Percentiles rank a stretch among this genome's conserved stretches.
phyloP scores from a whole-genome alignment of 2,329 filamentous ascomycete species.

The Shiraia bambusicola region DNA sequence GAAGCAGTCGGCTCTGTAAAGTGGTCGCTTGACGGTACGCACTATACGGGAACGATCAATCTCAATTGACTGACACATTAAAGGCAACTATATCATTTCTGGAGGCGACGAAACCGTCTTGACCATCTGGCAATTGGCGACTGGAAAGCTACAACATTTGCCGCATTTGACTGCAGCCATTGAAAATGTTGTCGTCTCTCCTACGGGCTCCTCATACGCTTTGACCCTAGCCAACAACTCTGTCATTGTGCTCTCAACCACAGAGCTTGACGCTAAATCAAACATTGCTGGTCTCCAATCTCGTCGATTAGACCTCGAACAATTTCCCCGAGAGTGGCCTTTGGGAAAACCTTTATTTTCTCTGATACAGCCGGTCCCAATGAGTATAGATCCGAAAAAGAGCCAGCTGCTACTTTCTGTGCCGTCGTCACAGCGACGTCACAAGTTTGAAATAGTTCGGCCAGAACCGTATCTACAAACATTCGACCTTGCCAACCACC shows the following conservation, averaged over 20 bases:
- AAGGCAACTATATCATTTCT: slow-evolving; percentile 90
- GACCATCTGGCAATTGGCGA: slow-evolving; percentile 91
- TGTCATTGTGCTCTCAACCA: slow-evolving; percentile 83
- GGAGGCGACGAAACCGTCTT: slow-evolving; percentile 88
- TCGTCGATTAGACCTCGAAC: slow-evolving; percentile 31
- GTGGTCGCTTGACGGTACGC: slow-evolving; percentile 85
- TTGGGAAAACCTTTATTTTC: slow-evolving; percentile 20
- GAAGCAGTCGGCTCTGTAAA: slow-evolving; percentile 79
- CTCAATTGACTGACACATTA: slow-evolving; percentile 2
- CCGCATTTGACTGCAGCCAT: slow-evolving; percentile 89
- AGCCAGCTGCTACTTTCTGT: slow-evolving; percentile 51
- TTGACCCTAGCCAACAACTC: slow-evolving; percentile 91
- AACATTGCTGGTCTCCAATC: slow-evolving; percentile 82
- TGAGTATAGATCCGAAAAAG: slow-evolving; percentile 45
- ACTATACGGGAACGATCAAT: slow-evolving; percentile 4
- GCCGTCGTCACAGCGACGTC: slow-evolving; percentile 53
- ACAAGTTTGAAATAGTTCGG: slow-evolving; percentile 26
- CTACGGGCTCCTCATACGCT: slow-evolving; percentile 76
- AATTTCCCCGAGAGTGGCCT: slow-evolving; percentile 25
- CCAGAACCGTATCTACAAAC: slow-evolving; percentile 72
- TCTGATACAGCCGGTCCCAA: slow-evolving; percentile 35
- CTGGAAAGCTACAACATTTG: slow-evolving; percentile 75
- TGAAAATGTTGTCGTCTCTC: slow-evolving; percentile 80
- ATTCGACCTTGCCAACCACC: slow-evolving; percentile 78
- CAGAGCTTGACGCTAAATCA: slow-evolving; percentile 80